Percentiles rank a stretch among this genome's conserved stretches.
Conservation (phyloP, 2,329 filamentous ascomycete species). For the Colletotrichum sp. region DNA sequence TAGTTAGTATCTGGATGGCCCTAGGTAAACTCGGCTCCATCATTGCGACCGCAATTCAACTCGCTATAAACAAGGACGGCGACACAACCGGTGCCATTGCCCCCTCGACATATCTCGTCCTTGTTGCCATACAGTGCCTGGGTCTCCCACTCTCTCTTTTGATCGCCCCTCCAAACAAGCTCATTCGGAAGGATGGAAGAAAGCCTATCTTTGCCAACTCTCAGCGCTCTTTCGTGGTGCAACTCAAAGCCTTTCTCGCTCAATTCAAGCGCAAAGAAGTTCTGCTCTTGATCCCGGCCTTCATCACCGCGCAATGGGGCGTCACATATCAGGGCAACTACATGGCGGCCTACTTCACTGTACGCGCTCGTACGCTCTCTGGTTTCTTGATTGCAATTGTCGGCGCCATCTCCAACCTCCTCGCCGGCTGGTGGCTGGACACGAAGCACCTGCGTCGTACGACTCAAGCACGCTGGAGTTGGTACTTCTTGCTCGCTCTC, state of each 20-base stretch:
- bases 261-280: conserved; percentile 12
- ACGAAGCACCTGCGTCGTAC: conserved; percentile 8
- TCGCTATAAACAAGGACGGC: conserved; percentile 50
- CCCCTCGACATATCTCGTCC: conserved; percentile 42
- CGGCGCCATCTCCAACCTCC: conserved; percentile 22
- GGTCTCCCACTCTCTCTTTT: conserved; percentile 48
- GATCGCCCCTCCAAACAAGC: conserved; percentile 48
- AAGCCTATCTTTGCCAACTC: conserved; percentile 25
- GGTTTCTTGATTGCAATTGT: conserved; percentile 45
- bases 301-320: conserved; percentile 23
- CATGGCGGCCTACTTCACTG: conserved; percentile 20
- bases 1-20: conserved; percentile 53
- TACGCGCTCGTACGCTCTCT: conserved; percentile 18
- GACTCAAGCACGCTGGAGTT: conserved; percentile 13
- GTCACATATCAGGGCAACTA: conserved; percentile 24
- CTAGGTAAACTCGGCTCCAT: conserved; percentile 57
- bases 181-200: conserved; percentile 41
- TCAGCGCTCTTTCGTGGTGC: conserved; percentile 32
- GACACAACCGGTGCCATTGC: conserved; percentile 46
- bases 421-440: conserved; percentile 18
- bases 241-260: background rate
- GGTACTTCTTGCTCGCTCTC: conserved; percentile 3
- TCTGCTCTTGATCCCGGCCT: conserved; percentile 18
- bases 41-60: conserved; percentile 54
- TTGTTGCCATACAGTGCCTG: conserved; percentile 49